Evolutionary conservation across 441 rosid genomes (phyloP).

Genomic region (Eutrema salsugineum): DNA sequence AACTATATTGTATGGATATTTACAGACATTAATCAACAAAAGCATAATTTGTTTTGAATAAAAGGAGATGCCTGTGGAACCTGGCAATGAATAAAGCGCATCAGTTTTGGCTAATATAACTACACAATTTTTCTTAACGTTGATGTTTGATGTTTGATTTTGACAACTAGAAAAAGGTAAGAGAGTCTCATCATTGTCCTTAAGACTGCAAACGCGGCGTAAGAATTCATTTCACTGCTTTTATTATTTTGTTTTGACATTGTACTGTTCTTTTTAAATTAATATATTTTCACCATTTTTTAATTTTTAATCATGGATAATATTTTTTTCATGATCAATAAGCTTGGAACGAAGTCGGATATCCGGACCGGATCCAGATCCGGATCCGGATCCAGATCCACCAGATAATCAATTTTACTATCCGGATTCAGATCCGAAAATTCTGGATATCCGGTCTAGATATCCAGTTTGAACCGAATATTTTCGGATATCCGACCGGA

Average conservation of each 20-base stretch:
- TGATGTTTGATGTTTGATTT: constrained; percentile 57
- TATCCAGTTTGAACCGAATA: too few relatives aligned
- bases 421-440: too few relatives aligned
- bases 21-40: constrained; percentile 1
- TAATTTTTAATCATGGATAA: background rate
- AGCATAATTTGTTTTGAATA: constrained; percentile 6
- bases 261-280: background rate
- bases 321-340: background rate
- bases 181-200: constrained; percentile 27
- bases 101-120: constrained; percentile 22
- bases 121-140: constrained; percentile 29
- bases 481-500: too few relatives aligned
- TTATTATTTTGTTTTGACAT: constrained; percentile 9
- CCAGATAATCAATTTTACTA: too few relatives aligned
- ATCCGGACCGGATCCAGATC: too few relatives aligned
- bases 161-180: constrained; percentile 44
- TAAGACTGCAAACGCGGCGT: constrained; percentile 35
- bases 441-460: too few relatives aligned
- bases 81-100: constrained; percentile 29
- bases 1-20: background rate
- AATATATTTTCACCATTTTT: background rate
- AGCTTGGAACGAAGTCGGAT: too few relatives aligned
- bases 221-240: constrained; percentile 6
- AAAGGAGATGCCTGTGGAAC: constrained; percentile 24
- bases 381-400: too few relatives aligned